Base-by-base conservation (phyloP, 106 monocot genomes). In the Gastrodia elata region DNA sequence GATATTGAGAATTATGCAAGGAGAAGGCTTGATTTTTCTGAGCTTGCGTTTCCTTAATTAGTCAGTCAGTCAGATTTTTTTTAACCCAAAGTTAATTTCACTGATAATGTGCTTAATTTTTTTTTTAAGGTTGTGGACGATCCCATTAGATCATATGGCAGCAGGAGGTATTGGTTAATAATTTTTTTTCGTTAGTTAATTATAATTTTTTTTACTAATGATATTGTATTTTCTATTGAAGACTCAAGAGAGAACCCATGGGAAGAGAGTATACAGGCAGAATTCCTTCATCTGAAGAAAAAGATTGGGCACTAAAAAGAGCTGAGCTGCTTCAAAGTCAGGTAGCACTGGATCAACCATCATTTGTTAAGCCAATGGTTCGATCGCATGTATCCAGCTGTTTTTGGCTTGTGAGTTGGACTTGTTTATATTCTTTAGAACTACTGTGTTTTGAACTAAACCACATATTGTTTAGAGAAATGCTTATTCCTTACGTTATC, bases 381-480 rank as follows among this genome's bases (percentile, higher is more conserved):
- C 86, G 84, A 2, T 92, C 92, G 28, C 92, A 92, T 73, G 92
- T 92, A 0, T 92, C 88, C 37, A 84, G 92, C 74, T 84, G 89
- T 72, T 92, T 89, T 74, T 92, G 92, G 92, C 84, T 92, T 41
- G 92, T 92, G 76, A 86, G 92, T 75, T 35, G 67, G 30, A 27
- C 32, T 16, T 56, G 28, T 39, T 35, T 11, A 32, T 34, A 28
- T 34, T 1, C n/a, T 22, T 24, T 52, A n/a, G 16, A 34, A 42
- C 16, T 14, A 2, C 43, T 37, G 52, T 39, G 27, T 39, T 32
- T 24, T 78, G 8, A 61, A 30, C 27, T 30, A 32, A n/a, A 32
- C 13, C 5, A 11, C 20, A 38, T 33, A 36, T 0, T 79, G 33
- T 38, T 55, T 16, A 48, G 44, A 39, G 15, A 24, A 9, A 28